Percentiles rank a stretch among this genome's conserved stretches.
Conservation (phyloP, 768 basidiomycete genomes). For the Mycena venus region DNA sequence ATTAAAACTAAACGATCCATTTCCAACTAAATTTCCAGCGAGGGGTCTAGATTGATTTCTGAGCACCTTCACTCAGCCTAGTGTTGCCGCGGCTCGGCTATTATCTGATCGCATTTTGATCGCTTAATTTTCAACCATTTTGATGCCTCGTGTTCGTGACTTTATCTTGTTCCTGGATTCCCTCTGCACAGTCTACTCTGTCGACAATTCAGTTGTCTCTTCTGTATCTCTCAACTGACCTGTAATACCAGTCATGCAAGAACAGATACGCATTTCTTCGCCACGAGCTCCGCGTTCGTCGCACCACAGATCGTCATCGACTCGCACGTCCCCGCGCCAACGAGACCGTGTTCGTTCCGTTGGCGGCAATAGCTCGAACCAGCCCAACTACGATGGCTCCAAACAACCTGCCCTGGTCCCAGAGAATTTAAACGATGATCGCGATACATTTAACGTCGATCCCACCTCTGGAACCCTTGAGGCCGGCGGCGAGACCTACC, state of each 20-base stretch:
- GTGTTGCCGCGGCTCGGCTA: too few species aligned
- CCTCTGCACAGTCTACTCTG: not conserved
- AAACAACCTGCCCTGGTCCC: not conserved
- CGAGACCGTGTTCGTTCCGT: slow-evolving; percentile 15
- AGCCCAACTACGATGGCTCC: slow-evolving; percentile 19
- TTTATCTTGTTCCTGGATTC: not conserved
- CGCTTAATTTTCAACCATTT: not conserved
- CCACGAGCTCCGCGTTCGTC: slow-evolving; percentile 26
- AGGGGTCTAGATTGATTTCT: too few species aligned
- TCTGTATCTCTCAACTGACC: not conserved
- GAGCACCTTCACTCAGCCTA: too few species aligned
- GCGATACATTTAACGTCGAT: slow-evolving; percentile 22
- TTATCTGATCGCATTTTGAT: not conserved
- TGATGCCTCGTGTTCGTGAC: not conserved
- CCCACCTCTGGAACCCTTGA: slow-evolving; percentile 12
- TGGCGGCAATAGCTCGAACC: not conserved
- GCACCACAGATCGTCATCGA: slow-evolving; percentile 24
- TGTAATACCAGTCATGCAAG: not conserved
- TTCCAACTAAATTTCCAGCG: too few species aligned
- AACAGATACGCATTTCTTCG: slow-evolving; percentile 18
- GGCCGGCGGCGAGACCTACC: slow-evolving; percentile 26
- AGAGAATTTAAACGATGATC: slow-evolving; percentile 9
- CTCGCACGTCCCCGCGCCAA: slow-evolving; percentile 24
- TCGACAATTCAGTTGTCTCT: not conserved
- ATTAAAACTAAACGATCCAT: too few species aligned